Conservation (phyloP, 108 stramenopile genomes). For the Cyclotella atomus region DNA sequence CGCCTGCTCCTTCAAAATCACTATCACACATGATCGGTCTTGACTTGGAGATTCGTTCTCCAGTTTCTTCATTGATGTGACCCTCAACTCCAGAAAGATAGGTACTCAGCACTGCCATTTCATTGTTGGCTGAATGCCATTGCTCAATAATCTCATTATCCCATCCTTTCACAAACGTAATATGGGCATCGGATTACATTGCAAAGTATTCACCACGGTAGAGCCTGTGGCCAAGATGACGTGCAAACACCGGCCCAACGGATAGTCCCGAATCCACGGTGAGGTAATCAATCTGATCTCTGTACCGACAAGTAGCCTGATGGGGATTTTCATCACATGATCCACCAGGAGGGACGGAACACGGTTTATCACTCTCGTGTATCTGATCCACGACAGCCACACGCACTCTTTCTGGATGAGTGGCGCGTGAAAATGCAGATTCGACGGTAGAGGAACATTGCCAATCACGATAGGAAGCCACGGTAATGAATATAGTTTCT, state of each 20-base stretch:
- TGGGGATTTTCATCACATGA: conserved; percentile 64
- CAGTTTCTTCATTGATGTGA: conserved; percentile 66
- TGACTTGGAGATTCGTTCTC: conserved; percentile 47
- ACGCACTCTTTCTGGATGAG: conserved; percentile 79
- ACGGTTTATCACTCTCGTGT: conserved; percentile 34
- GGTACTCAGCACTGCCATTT: conserved; percentile 88
- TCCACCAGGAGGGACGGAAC: conserved; percentile 53
- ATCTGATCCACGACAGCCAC: conserved; percentile 84
- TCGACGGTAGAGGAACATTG: conserved; percentile 83
- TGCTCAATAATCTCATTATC: conserved; percentile 83
- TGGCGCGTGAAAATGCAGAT: conserved; percentile 71
- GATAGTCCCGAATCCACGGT: conserved; percentile 69
- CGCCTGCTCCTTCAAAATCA: conserved; percentile 54
- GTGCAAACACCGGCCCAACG: conserved; percentile 89
- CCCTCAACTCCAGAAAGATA: conserved; percentile 78
- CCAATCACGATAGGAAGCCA: conserved; percentile 82
- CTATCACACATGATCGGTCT: conserved; percentile 87
- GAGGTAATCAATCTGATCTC: conserved; percentile 66
- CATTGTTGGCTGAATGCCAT: conserved; percentile 81
- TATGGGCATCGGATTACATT: conserved; percentile 94
- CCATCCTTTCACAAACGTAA: conserved; percentile 89
- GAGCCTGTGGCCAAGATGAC: conserved; percentile 84
- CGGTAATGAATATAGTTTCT: conserved; percentile 77
- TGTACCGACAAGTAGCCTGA: conserved; percentile 72
- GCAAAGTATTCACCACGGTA: conserved; percentile 96